Evolutionary conservation across 2,329 filamentous ascomycete species (phyloP).

Genomic region (Chaetoscypha palmicola): DNA sequence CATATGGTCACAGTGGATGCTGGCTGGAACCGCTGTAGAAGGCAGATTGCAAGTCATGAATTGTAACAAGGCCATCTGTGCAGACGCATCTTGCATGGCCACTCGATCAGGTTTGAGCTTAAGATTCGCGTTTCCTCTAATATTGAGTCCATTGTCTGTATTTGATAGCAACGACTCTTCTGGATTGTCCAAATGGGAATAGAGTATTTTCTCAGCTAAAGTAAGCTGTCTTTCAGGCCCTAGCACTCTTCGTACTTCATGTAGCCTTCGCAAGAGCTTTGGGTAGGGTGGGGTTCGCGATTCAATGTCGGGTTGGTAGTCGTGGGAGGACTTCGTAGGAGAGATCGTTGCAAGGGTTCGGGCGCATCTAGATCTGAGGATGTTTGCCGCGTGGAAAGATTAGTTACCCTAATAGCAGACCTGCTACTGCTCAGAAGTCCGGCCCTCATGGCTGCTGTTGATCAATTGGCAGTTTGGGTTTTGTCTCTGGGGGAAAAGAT

Average conservation of each 20-base stretch:
- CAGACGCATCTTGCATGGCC: slow-evolving; percentile 98
- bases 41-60: slow-evolving; percentile 96
- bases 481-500: not conserved
- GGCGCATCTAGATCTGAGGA: slow-evolving; percentile 16
- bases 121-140: slow-evolving; percentile 84
- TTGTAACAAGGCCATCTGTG: slow-evolving; percentile 95
- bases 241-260: slow-evolving; percentile 67
- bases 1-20: slow-evolving; percentile 98
- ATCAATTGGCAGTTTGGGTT: too few relatives aligned
- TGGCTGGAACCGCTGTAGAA: slow-evolving; percentile 85
- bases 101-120: slow-evolving; percentile 96
- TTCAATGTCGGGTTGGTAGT: slow-evolving; percentile 26
- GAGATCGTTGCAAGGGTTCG: slow-evolving; percentile 27
- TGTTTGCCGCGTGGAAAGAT: slow-evolving; percentile 12
- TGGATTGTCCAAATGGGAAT: slow-evolving; percentile 84
- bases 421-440: slow-evolving; percentile 29
- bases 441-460: slow-evolving; percentile 24
- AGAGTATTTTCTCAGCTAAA: slow-evolving; percentile 95
- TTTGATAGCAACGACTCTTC: slow-evolving; percentile 80
- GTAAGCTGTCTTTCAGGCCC: slow-evolving; percentile 60
- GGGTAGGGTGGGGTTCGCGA: slow-evolving; percentile 62
- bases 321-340: slow-evolving; percentile 12
- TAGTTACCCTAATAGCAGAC: slow-evolving; percentile 27
- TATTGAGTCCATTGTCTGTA: slow-evolving; percentile 75
- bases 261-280: slow-evolving; percentile 70